Conservation (phyloP, 83 land plant species). For the Picea abies region DNA sequence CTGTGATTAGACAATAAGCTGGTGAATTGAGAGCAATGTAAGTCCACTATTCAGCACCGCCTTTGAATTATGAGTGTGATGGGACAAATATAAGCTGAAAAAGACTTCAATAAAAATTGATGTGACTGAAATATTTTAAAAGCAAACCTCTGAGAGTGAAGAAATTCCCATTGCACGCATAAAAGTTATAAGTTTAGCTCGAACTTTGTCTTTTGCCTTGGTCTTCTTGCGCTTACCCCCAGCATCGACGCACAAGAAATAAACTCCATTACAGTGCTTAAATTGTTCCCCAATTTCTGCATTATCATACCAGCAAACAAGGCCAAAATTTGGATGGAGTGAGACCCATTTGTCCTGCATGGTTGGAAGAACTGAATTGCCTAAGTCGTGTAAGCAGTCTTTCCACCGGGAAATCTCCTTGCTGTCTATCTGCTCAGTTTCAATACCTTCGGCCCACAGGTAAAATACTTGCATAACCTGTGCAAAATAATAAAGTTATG, state of each 20-base stretch:
- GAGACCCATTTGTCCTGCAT: too few species aligned
- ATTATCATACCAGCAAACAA: too few species aligned
- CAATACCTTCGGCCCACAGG: too few species aligned
- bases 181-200: slow-evolving; percentile 33
- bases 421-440: too few species aligned
- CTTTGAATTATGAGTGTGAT: background rate
- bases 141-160: slow-evolving; percentile 69
- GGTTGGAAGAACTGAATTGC: too few species aligned
- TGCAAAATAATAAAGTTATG: background rate
- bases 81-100: background rate
- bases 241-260: too few species aligned
- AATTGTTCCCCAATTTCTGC: too few species aligned
- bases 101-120: background rate
- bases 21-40: background rate
- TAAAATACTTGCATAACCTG: too few species aligned
- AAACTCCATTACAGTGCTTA: too few species aligned
- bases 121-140: background rate
- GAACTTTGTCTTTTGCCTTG: slow-evolving; percentile 31
- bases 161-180: slow-evolving; percentile 62
- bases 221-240: background rate
- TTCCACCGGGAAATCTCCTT: too few species aligned
- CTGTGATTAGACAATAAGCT: background rate
- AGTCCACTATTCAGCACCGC: background rate
- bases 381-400: too few species aligned
- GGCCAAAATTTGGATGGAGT: too few species aligned